phyloP scores from a whole-genome alignment of 495 filamentous ascomycete genomes.

The Daldinia decipiens region DNA sequence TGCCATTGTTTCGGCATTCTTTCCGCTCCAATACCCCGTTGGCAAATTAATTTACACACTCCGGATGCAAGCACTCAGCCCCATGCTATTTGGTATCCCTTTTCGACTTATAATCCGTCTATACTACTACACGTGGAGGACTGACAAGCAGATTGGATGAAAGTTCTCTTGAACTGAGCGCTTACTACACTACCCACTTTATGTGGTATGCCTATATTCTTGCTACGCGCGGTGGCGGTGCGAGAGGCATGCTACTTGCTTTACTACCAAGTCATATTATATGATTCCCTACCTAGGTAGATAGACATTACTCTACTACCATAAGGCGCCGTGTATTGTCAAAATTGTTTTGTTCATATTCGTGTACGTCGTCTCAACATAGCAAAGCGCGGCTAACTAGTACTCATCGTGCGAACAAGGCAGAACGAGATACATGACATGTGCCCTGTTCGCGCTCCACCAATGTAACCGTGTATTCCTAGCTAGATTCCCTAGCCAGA shows the following conservation, averaged over 20 bases:
- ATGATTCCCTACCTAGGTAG: too few species aligned
- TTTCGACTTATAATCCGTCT: not conserved
- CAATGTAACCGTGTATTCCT: conserved; percentile 18
- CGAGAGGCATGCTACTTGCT: not conserved
- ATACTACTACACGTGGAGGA: not conserved
- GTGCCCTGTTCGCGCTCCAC: not conserved
- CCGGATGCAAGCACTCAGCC: conserved; percentile 6
- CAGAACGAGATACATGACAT: conserved; percentile 6
- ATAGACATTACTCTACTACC: not conserved
- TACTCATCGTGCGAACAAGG: conserved; percentile 10
- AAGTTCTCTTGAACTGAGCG: not conserved
- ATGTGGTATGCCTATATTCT: not conserved
- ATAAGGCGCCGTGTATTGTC: not conserved
- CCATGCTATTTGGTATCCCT: not conserved
- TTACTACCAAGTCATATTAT: not conserved
- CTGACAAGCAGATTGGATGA: not conserved
- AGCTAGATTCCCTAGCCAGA: conserved; percentile 4
- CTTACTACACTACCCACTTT: not conserved
- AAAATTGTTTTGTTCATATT: conserved; percentile 35
- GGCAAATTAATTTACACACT: not conserved
- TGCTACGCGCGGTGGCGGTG: not conserved
- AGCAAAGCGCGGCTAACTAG: conserved; percentile 19
- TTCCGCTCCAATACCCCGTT: not conserved
- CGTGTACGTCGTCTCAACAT: conserved; percentile 41
- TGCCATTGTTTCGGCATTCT: not conserved